Conservation (phyloP, 2,329 filamentous ascomycete species). For the Fusarium subtropicale region DNA sequence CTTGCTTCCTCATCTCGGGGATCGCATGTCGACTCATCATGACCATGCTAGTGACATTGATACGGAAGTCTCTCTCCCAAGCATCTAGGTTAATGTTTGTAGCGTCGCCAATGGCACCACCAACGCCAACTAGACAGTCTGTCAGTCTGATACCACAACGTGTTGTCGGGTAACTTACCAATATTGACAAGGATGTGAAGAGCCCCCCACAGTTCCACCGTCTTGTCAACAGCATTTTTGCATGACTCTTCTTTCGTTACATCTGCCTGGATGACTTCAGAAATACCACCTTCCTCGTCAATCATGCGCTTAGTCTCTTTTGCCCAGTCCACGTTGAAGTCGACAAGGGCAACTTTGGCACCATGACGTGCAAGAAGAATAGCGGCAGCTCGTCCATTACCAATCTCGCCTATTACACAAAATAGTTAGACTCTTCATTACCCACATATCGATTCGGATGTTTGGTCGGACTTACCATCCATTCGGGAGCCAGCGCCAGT, state of each 20-base stretch:
- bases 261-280: constrained; percentile 11
- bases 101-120: constrained; percentile 7
- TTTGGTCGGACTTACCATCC: not conserved
- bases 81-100: constrained; percentile 12
- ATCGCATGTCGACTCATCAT: constrained; percentile 13
- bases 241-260: constrained; percentile 10
- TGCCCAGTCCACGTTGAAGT: constrained; percentile 10
- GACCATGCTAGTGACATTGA: constrained; percentile 17
- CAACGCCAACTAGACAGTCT: not conserved
- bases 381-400: constrained; percentile 9
- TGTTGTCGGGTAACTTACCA: not conserved
- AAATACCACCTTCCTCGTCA: constrained; percentile 8
- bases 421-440: not conserved
- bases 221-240: constrained; percentile 10
- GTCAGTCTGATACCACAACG: not conserved
- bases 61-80: constrained; percentile 14
- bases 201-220: constrained; percentile 6
- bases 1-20: constrained; percentile 15
- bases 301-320: constrained; percentile 13
- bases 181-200: constrained; percentile 16
- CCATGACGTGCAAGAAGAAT: constrained; percentile 10
- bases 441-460: too few relatives aligned
- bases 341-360: constrained; percentile 7
- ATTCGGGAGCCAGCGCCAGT: constrained; percentile 12
- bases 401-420: constrained; percentile 3